Conservation (phyloP, 1,284 basidiomycete genomes). For the Pseudomicrostroma phylloplanum region DNA sequence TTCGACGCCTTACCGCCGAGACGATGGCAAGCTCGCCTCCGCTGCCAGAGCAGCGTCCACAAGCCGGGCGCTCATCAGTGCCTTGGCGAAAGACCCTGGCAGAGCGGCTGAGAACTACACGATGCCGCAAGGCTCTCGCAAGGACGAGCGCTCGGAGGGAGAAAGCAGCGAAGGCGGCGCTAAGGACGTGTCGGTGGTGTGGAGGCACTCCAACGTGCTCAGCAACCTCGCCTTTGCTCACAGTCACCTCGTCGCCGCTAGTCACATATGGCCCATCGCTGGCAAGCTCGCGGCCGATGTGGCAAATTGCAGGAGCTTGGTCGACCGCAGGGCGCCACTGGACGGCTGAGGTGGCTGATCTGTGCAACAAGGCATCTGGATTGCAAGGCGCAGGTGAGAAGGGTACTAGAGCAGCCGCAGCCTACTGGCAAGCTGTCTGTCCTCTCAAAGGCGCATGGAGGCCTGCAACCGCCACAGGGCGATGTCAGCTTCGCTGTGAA, state of each 20-base stretch:
- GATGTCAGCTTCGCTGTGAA: no score
- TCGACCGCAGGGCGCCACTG: neutral
- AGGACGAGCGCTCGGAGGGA: neutral
- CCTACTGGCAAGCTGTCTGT: no score
- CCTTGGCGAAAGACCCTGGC: neutral
- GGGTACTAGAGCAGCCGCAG: no score
- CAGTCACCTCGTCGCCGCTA: neutral
- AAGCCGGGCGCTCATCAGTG: no score
- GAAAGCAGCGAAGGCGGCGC: neutral
- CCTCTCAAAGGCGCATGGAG: no score
- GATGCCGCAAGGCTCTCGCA: neutral
- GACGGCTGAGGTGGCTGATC: no score
- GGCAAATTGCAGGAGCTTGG: neutral
- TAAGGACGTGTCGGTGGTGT: neutral
- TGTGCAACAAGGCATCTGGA: no score
- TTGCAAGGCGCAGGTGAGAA: no score
- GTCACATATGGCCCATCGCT: neutral
- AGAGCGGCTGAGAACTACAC: neutral
- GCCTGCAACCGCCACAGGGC: no score
- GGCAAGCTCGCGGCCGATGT: neutral
- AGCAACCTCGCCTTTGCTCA: neutral
- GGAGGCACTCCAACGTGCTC: neutral
- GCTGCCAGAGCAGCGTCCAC: no score
- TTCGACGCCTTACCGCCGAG: no score
- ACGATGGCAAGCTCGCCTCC: no score